Percentiles rank a stretch among this genome's conserved stretches.
These are phyloP conservation scores for Crithidia acanthocephali DNA, from an alignment of 208 protist genomes.

Conservation along the genomic window DNA sequence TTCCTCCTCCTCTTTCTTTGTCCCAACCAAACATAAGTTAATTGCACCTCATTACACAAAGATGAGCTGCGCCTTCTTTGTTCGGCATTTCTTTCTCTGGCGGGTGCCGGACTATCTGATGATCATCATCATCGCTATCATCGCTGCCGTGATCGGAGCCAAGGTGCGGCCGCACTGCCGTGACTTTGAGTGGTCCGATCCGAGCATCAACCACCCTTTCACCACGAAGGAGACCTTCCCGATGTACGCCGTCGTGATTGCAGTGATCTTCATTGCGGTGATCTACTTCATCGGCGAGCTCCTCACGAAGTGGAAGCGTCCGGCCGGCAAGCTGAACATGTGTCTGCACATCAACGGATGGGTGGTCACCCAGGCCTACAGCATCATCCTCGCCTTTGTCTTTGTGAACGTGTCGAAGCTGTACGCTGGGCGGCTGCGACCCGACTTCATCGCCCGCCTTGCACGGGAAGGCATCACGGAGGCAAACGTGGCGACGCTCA, in stretches of 20 bases:
- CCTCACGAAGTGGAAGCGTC: constrained; percentile 26
- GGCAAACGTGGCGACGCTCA: constrained; percentile 27
- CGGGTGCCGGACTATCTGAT: constrained; percentile 52
- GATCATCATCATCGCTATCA: constrained; percentile 30
- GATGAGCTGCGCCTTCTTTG: constrained; percentile 8
- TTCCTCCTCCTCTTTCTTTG: constrained; percentile 29
- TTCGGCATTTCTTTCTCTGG: constrained; percentile 34
- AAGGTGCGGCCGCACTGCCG: constrained; percentile 60
- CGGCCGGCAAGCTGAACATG: constrained; percentile 28
- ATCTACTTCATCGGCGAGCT: constrained; percentile 45
- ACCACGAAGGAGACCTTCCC: constrained; percentile 54
- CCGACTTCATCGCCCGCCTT: constrained; percentile 81
- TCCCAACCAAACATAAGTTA: too few species aligned
- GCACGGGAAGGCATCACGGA: constrained; percentile 42
- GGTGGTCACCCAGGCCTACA: constrained; percentile 52
- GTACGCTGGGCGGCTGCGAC: constrained; percentile 86
- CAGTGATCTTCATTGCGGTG: constrained; percentile 32
- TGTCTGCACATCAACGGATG: constrained; percentile 55
- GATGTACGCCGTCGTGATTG: constrained; percentile 52
- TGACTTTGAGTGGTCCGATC: constrained; percentile 70
- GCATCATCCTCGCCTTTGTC: constrained; percentile 45
- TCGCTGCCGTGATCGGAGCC: constrained; percentile 15
- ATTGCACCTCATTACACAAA: too few species aligned
- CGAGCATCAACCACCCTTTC: constrained; percentile 59
- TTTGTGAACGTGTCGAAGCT: constrained; percentile 66